Conservation (phyloP, 768 basidiomycete genomes). For the Boletales sp. region DNA sequence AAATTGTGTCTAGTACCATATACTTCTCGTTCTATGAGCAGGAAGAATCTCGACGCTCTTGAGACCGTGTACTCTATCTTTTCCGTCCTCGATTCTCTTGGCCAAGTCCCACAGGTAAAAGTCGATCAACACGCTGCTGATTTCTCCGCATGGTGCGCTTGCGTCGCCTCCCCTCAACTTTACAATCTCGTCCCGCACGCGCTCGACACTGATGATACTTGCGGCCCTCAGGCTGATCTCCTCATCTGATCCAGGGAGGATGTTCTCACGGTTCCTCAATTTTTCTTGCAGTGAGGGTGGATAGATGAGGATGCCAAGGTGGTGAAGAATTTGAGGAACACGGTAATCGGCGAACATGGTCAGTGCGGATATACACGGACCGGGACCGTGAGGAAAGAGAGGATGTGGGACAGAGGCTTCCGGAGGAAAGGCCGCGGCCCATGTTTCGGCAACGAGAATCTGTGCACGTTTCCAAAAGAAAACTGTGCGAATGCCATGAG, state of each 20-base stretch:
- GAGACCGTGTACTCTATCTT: conserved; percentile 57
- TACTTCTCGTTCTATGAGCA: conserved; percentile 75
- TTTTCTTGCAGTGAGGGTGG: conserved; percentile 53
- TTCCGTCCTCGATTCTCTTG: conserved; percentile 64
- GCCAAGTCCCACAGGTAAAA: conserved; percentile 91
- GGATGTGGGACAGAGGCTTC: conserved; percentile 52
- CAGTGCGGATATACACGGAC: conserved; percentile 61
- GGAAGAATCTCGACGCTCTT: conserved; percentile 57
- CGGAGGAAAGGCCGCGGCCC: conserved; percentile 85
- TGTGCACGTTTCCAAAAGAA: conserved; percentile 89
- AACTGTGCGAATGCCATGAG: conserved; percentile 39
- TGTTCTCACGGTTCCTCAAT: conserved; percentile 40
- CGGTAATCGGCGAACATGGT: conserved; percentile 97
- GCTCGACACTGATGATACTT: conserved; percentile 78
- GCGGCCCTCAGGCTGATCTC: conserved; percentile 79
- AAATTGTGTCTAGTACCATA: conserved; percentile 64
- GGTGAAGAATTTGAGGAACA: conserved; percentile 87
- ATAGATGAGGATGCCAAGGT: conserved; percentile 73
- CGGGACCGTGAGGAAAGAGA: conserved; percentile 58
- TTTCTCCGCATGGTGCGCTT: conserved; percentile 9
- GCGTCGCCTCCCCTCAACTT: conserved; percentile 28
- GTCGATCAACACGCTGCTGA: conserved; percentile 82
- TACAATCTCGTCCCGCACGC: conserved; percentile 58
- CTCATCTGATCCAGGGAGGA: conserved; percentile 58
- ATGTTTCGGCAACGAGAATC: conserved; percentile 86